phyloP scores from a whole-genome alignment of 768 basidiomycete genomes.

The Xerocomellus chrysenteron region DNA sequence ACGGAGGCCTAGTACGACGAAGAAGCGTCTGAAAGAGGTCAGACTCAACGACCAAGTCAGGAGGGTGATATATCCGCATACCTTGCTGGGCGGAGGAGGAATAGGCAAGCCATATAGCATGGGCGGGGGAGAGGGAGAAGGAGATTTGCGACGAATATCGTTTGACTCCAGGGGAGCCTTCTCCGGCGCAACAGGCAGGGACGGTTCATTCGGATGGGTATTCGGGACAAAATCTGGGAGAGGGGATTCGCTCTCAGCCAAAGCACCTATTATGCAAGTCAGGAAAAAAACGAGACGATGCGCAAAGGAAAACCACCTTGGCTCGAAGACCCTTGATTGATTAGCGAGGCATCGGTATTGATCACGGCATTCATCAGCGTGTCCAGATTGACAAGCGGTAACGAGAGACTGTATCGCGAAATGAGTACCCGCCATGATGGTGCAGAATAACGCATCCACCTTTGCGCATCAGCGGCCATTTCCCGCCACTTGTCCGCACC shows the following conservation, averaged over 20 bases:
- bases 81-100: constrained; percentile 29
- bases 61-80: neutral
- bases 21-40: constrained; percentile 20
- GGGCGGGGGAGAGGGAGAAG: constrained; percentile 22
- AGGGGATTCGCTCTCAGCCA: constrained; percentile 30
- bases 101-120: constrained; percentile 16
- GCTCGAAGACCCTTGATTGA: constrained; percentile 24
- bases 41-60: neutral
- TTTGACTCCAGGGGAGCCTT: constrained; percentile 17
- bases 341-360: constrained; percentile 33
- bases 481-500: constrained; percentile 56
- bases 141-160: constrained; percentile 4
- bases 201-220: constrained; percentile 51
- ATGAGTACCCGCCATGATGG: constrained; percentile 4
- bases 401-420: constrained; percentile 31
- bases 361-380: constrained; percentile 53
- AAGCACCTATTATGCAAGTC: neutral
- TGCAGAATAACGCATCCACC: constrained; percentile 35
- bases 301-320: constrained; percentile 16
- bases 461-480: constrained; percentile 48
- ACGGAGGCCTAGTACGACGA: constrained; percentile 21
- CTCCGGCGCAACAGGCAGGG: constrained; percentile 28
- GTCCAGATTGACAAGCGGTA: constrained; percentile 46
- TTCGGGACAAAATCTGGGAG: constrained; percentile 54
- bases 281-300: neutral